A percentile compares a stretch with the other conserved stretches of the same genome.
phyloP scores from a whole-genome alignment of 1,284 basidiomycete species.

The Cryptococcus sp. region DNA sequence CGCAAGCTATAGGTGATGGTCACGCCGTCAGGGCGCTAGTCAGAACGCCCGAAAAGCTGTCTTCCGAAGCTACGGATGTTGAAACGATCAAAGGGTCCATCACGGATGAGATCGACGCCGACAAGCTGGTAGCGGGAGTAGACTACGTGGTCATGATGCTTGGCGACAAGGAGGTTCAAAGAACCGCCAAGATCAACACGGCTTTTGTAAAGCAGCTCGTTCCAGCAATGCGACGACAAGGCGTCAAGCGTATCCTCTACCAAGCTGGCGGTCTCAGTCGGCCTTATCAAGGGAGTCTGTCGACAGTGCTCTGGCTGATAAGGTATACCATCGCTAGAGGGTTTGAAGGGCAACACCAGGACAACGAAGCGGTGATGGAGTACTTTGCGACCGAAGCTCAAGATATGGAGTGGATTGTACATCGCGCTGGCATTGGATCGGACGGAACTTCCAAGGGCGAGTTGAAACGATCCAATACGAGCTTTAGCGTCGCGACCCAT shows the following conservation, averaged over 20 bases:
- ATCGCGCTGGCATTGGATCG: constrained; percentile 22
- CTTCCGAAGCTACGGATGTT: constrained; percentile 2
- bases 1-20: constrained; percentile 16
- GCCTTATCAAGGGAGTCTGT: constrained; percentile 15
- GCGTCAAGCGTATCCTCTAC: constrained; percentile 21
- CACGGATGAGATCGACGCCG: constrained; percentile 20
- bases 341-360: constrained; percentile 23
- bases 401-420: constrained; percentile 29
- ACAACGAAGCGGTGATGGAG: constrained; percentile 31
- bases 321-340: constrained; percentile 21
- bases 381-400: constrained; percentile 24
- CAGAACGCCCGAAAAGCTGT: constrained; percentile 20
- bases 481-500: constrained; percentile 15
- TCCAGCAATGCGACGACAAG: constrained; percentile 24
- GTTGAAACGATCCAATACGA: constrained; percentile 11
- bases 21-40: constrained; percentile 26
- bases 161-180: constrained; percentile 19
- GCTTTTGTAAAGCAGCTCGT: constrained; percentile 21
- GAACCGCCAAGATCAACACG: constrained; percentile 9
- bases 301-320: constrained; percentile 16
- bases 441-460: constrained; percentile 23
- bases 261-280: constrained; percentile 24
- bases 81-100: constrained; percentile 23
- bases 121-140: constrained; percentile 16
- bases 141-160: constrained; percentile 26